A percentile compares a stretch with the other conserved stretches of the same genome.
Conservation (phyloP, 108 stramenopile species). For the Tribonema minus region DNA sequence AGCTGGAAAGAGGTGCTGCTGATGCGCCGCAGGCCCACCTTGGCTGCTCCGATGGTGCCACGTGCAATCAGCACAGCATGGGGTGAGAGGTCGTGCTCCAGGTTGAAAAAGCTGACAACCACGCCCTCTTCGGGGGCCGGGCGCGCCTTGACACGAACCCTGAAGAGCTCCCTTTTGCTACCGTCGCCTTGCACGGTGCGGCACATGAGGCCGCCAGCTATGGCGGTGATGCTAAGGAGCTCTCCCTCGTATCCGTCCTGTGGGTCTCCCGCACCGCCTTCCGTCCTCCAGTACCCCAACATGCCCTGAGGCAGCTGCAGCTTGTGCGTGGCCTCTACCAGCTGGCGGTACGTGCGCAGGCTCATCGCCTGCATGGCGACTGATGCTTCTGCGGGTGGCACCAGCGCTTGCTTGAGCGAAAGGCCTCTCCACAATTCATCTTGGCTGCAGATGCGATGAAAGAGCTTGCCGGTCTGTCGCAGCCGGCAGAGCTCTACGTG, state of each 20-base stretch:
- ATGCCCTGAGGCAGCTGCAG: too few species aligned
- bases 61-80: background rate
- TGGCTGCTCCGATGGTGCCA: background rate
- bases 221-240: background rate
- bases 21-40: background rate
- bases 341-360: background rate
- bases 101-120: background rate
- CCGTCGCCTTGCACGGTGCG: background rate
- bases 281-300: background rate
- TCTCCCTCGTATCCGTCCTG: background rate
- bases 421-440: background rate
- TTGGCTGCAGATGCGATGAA: background rate
- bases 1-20: background rate
- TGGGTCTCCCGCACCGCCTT: background rate
- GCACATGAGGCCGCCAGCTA: background rate
- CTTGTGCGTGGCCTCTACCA: background rate
- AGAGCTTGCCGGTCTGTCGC: background rate
- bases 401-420: background rate
- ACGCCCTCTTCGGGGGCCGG: background rate
- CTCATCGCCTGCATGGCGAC: background rate
- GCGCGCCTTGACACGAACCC: background rate
- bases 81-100: background rate
- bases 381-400: background rate
- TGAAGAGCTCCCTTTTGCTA: background rate
- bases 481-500: background rate